phyloP scores from a whole-genome alignment of 1,139 yeast genomes.

The Hyphopichia pseudoburtonii region DNA sequence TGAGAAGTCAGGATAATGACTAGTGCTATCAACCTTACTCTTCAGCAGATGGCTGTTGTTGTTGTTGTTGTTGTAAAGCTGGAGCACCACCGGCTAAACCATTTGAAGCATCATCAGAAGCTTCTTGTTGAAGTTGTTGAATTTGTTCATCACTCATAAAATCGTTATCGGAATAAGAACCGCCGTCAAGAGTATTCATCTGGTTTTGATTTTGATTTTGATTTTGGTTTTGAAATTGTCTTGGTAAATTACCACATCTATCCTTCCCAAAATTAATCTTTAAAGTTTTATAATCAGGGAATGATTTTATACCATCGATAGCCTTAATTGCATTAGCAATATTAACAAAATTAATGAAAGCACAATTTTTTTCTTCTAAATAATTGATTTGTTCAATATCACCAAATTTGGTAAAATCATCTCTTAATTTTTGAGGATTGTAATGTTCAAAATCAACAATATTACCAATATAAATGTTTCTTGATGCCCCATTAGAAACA shows the following conservation, averaged over 20 bases:
- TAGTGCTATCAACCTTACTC: too few species aligned
- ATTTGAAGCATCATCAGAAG: conserved; percentile 1
- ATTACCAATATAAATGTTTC: conserved; percentile 87
- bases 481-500: conserved; percentile 90
- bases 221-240: conserved; percentile 44
- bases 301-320: conserved; percentile 58
- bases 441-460: conserved; percentile 49
- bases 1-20: too few species aligned
- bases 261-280: conserved; percentile 87
- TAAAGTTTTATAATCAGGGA: conserved; percentile 55
- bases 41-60: background rate
- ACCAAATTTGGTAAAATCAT: conserved; percentile 74
- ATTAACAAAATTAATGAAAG: conserved; percentile 76
- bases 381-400: conserved; percentile 79
- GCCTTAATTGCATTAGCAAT: conserved; percentile 84
- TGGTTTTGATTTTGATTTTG: conserved; percentile 21
- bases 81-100: background rate
- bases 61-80: background rate
- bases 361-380: conserved; percentile 77
- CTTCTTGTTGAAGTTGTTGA: conserved; percentile 7
- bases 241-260: conserved; percentile 84
- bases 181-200: conserved; percentile 18
- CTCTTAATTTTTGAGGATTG: conserved; percentile 54
- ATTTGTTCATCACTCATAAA: conserved; percentile 21
- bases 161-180: conserved; percentile 30